phyloP scores from a whole-genome alignment of 2,329 filamentous ascomycete genomes.

The Ophiostoma sp. region DNA sequence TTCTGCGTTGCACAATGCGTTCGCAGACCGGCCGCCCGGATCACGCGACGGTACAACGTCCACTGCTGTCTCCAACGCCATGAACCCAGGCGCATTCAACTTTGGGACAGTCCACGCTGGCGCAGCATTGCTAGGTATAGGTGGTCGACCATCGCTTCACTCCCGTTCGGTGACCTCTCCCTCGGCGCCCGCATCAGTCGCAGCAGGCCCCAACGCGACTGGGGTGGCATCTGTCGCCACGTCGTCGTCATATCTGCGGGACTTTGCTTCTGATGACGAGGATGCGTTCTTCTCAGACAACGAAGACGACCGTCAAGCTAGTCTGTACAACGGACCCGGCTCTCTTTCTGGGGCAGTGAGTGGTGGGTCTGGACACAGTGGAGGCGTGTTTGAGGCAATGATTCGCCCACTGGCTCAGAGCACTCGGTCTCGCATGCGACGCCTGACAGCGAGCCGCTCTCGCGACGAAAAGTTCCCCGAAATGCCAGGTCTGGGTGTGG shows the following conservation, averaged over 20 bases:
- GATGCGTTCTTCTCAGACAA: constrained; percentile 76
- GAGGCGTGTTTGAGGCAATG: constrained; percentile 48
- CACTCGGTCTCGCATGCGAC: constrained; percentile 54
- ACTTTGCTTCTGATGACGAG: constrained; percentile 73
- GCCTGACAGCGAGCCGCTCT: constrained; percentile 54
- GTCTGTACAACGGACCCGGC: constrained; percentile 15
- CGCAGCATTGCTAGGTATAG: constrained; percentile 25
- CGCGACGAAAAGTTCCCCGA: constrained; percentile 32
- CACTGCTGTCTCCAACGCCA: constrained; percentile 43
- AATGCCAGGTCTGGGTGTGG: constrained; percentile 7
- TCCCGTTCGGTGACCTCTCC: constrained; percentile 81
- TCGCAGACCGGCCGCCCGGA: constrained; percentile 65
- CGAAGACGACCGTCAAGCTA: constrained; percentile 51
- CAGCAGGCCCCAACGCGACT: neutral
- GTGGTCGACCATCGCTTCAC: constrained; percentile 62
- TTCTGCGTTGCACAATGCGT: constrained; percentile 80
- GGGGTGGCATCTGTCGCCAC: constrained; percentile 69
- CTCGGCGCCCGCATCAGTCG: constrained; percentile 41
- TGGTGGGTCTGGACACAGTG: neutral
- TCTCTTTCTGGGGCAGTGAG: neutral
- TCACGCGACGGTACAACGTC: constrained; percentile 50
- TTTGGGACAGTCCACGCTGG: constrained; percentile 17
- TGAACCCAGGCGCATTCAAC: constrained; percentile 57
- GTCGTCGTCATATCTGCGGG: constrained; percentile 50
- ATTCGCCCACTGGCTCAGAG: constrained; percentile 54